These are phyloP conservation scores for Rhododendron kiyosumense DNA, from an alignment of 148 eudicot species.

Conservation along the genomic window DNA sequence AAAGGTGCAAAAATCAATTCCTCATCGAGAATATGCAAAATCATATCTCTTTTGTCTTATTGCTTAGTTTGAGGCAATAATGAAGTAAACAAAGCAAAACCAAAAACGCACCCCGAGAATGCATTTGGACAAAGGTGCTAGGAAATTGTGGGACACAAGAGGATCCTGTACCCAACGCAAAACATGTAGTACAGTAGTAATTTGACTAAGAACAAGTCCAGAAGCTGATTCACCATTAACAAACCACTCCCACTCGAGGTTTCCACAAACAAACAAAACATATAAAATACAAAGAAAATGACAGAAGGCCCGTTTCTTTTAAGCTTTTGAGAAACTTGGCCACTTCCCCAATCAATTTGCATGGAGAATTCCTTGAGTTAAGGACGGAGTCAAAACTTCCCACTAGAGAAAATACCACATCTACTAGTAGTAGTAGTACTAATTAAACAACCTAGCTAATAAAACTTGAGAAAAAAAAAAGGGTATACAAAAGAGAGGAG, in stretches of 20 bases:
- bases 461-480: slow-evolving; percentile 1
- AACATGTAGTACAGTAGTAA: not conserved
- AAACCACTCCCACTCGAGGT: slow-evolving; percentile 17
- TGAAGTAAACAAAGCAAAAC: not conserved
- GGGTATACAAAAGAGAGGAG: not conserved
- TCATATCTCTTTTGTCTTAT: not conserved
- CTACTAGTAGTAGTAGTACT: not conserved
- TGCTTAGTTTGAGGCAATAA: not conserved
- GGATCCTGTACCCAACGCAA: not conserved
- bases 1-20: no score
- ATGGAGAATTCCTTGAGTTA: slow-evolving; percentile 13
- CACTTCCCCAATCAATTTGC: slow-evolving; percentile 22
- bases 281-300: slow-evolving; percentile 14
- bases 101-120: not conserved
- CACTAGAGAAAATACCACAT: slow-evolving; percentile 22
- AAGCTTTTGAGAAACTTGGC: slow-evolving; percentile 32
- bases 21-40: not conserved
- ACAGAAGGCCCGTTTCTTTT: slow-evolving; percentile 25
- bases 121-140: not conserved
- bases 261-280: slow-evolving; percentile 5
- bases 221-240: slow-evolving; percentile 17
- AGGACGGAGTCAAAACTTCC: slow-evolving; percentile 30
- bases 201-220: not conserved
- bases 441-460: slow-evolving; percentile 3
- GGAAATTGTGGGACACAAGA: not conserved